Percentiles rank a stretch among this genome's conserved stretches.
Evolutionary conservation across 2,329 filamentous ascomycete species (phyloP).

Genomic region (Paecilomyces formosus): DNA sequence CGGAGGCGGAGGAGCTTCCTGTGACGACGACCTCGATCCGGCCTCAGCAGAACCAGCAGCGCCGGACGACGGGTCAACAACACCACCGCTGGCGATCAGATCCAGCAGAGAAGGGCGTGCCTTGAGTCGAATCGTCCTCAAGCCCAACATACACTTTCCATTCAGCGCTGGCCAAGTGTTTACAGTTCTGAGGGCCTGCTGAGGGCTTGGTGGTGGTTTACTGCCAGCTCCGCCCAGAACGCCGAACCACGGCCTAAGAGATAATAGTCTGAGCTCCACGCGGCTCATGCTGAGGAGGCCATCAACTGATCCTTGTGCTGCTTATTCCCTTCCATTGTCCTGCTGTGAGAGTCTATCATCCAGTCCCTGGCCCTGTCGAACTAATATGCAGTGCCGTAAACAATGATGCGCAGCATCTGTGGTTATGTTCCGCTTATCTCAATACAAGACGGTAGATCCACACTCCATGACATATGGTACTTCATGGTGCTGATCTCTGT

Average conservation of each 20-base stretch:
- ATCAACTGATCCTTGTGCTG: neutral
- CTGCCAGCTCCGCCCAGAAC: neutral
- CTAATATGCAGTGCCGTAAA: neutral
- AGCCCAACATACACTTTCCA: conserved; percentile 45
- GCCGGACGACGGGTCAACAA: conserved; percentile 26
- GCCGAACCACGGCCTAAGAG: neutral
- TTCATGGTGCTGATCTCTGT: no score
- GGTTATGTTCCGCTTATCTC: neutral
- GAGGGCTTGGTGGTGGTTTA: neutral
- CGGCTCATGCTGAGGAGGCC: neutral
- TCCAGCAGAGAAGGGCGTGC: conserved; percentile 56
- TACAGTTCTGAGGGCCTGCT: neutral
- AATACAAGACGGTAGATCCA: no score
- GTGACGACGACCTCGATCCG: conserved; percentile 17
- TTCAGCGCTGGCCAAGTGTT: neutral
- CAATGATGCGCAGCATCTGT: neutral
- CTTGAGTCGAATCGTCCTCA: conserved; percentile 50
- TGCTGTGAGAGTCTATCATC: neutral
- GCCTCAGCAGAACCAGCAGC: conserved; percentile 6
- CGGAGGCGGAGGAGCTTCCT: conserved; percentile 15
- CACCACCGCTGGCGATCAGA: conserved; percentile 47
- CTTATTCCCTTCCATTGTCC: neutral
- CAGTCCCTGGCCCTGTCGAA: no score
- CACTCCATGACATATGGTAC: no score
- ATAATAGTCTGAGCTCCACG: neutral